Conservation (phyloP, 2,329 filamentous ascomycete genomes). For the Didymella sp. region DNA sequence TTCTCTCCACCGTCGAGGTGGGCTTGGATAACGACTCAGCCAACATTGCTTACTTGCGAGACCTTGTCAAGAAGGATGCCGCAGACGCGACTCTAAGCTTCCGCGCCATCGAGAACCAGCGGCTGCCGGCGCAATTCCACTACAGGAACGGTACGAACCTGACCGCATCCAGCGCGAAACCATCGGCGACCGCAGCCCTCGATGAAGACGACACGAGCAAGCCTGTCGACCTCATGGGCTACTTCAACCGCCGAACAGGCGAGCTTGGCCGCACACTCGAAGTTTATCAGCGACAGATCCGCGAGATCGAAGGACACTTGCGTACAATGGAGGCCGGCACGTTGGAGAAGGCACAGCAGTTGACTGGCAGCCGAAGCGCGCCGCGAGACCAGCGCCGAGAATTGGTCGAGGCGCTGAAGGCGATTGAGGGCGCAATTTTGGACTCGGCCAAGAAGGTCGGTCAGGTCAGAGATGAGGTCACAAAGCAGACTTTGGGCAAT, state of each 20-base stretch:
- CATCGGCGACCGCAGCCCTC: constrained; percentile 34
- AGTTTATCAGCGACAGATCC: constrained; percentile 52
- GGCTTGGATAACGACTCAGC: constrained; percentile 68
- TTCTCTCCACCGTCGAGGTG: constrained; percentile 68
- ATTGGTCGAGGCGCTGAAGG: constrained; percentile 55
- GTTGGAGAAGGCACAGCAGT: constrained; percentile 52
- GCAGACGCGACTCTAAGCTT: constrained; percentile 75
- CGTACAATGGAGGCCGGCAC: constrained; percentile 57
- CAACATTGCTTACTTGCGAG: constrained; percentile 64
- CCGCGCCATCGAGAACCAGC: constrained; percentile 76
- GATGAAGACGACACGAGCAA: constrained; percentile 50
- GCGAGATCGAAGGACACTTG: constrained; percentile 58
- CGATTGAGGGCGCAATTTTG: constrained; percentile 59
- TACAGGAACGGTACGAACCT: constrained; percentile 55
- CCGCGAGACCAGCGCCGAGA: constrained; percentile 52
- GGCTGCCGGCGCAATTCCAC: constrained; percentile 70
- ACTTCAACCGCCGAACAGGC: constrained; percentile 53
- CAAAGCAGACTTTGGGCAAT: constrained; percentile 51
- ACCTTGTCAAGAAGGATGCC: constrained; percentile 68
- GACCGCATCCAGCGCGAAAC: constrained; percentile 38
- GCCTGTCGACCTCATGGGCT: constrained; percentile 55
- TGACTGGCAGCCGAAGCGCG: constrained; percentile 46
- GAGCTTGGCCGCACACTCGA: constrained; percentile 51
- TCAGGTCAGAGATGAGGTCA: constrained; percentile 56
- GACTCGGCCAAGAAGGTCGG: constrained; percentile 57